A percentile compares a stretch with the other conserved stretches of the same genome.
These are phyloP conservation scores for Cutaneotrichosporon curvatum DNA, from an alignment of 1,284 basidiomycete species.

Conservation along the genomic window DNA sequence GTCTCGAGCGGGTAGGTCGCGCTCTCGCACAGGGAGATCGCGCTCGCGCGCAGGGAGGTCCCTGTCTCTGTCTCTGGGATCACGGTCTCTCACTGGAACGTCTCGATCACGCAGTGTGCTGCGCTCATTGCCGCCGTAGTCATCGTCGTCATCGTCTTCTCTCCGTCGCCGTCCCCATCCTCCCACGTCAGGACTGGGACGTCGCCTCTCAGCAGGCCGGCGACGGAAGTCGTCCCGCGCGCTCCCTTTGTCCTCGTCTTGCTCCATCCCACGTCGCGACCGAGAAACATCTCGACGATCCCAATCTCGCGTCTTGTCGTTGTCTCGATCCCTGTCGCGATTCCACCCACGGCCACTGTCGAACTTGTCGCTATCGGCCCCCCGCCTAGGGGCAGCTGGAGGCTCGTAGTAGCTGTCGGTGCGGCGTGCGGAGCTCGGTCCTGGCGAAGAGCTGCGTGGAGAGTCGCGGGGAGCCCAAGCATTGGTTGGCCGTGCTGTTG, in stretches of 20 bases:
- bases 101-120: neutral
- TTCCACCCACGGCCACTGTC: neutral
- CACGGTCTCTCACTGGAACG: neutral
- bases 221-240: neutral
- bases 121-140: neutral
- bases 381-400: neutral
- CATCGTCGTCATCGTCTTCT: neutral
- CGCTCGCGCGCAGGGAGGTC: no score
- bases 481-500: slow-evolving; percentile 3
- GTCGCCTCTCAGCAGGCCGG: neutral
- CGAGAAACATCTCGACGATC: neutral
- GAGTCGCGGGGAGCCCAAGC: slow-evolving; percentile 11
- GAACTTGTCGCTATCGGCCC: neutral
- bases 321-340: neutral
- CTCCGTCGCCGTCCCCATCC: neutral
- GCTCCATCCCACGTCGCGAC: no score
- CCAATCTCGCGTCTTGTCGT: neutral
- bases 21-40: slow-evolving; percentile 1
- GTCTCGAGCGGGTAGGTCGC: slow-evolving; percentile 2
- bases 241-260: neutral
- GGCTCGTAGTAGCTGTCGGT: slow-evolving; percentile 16
- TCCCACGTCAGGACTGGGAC: neutral
- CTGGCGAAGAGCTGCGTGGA: neutral
- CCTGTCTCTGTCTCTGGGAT: no score
- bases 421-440: slow-evolving; percentile 1